A percentile compares a stretch with the other conserved stretches of the same genome.
phyloP scores from a whole-genome alignment of 2,329 filamentous ascomycete genomes.

The Chaetomium strumarium region DNA sequence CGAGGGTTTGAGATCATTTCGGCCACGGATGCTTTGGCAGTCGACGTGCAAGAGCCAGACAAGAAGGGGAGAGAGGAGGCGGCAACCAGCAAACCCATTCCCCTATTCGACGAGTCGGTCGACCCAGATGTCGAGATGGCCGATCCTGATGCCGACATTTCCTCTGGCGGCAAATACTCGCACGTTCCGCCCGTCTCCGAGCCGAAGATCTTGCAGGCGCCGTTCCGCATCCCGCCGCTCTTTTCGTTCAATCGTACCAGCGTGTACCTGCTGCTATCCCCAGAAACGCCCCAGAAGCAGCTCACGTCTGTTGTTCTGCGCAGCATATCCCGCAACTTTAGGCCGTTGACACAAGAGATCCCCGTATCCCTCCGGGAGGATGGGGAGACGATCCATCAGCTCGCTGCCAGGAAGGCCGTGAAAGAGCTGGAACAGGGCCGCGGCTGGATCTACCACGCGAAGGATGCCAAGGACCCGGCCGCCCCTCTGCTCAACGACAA shows the following conservation, averaged over 20 bases:
- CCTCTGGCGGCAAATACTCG: slow-evolving; percentile 35
- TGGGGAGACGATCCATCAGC: slow-evolving; percentile 58
- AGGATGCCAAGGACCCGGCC: slow-evolving; percentile 28
- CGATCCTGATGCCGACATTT: slow-evolving; percentile 22
- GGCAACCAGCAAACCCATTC: slow-evolving; percentile 41
- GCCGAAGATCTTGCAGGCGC: slow-evolving; percentile 59
- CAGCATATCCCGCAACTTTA: slow-evolving; percentile 46
- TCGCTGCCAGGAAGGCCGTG: slow-evolving; percentile 62
- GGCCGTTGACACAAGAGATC: slow-evolving; percentile 58
- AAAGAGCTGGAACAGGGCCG: slow-evolving; percentile 64
- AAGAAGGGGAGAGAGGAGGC: slow-evolving; percentile 7
- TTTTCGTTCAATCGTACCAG: slow-evolving; percentile 62
- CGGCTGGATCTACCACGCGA: slow-evolving; percentile 57
- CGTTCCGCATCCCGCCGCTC: slow-evolving; percentile 56
- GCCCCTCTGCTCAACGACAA: slow-evolving; percentile 42
- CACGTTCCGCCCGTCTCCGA: slow-evolving; percentile 46
- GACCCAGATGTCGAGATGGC: slow-evolving; percentile 35
- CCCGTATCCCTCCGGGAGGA: slow-evolving; percentile 47
- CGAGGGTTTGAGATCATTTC: slow-evolving; percentile 54
- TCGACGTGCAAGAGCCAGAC: slow-evolving; percentile 28
- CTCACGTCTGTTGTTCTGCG: slow-evolving; percentile 53
- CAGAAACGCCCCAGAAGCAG: slow-evolving; percentile 37
- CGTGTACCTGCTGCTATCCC: slow-evolving; percentile 59
- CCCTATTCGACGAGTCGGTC: slow-evolving; percentile 50
- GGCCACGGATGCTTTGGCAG: slow-evolving; percentile 42